Conservation (phyloP, 2,329 filamentous ascomycete species). For the Sordariomycetes sp. region DNA sequence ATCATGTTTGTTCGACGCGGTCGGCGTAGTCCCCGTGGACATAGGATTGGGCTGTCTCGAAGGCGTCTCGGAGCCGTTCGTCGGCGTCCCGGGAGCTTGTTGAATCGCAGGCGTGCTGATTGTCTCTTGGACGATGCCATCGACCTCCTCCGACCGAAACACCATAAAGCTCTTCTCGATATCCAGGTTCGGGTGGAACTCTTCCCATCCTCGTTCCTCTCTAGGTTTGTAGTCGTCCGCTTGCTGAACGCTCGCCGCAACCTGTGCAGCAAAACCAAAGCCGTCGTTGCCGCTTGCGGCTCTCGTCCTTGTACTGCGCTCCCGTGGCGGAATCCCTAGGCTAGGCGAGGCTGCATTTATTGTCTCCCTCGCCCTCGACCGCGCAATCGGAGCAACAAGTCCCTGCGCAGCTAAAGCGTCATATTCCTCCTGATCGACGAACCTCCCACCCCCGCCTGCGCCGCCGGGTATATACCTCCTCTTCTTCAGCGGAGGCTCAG, state of each 20-base stretch:
- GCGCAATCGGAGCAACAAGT: constrained; percentile 41
- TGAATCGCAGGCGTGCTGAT: constrained; percentile 25
- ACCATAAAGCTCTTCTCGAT: constrained; percentile 73
- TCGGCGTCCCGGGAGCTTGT: constrained; percentile 7
- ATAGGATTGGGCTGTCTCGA: constrained; percentile 33
- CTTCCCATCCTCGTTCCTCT: constrained; percentile 94
- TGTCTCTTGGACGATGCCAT: constrained; percentile 45
- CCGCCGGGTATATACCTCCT: constrained; percentile 79
- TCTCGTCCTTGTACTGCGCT: constrained; percentile 47
- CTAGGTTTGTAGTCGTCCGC: constrained; percentile 95
- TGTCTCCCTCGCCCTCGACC: constrained; percentile 29
- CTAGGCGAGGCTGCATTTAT: constrained; percentile 23
- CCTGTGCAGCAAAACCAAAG: constrained; percentile 81
- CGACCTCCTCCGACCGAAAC: constrained; percentile 76
- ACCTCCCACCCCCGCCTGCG: constrained; percentile 76
- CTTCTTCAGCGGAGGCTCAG: constrained; percentile 60
- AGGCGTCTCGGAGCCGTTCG: constrained; percentile 35
- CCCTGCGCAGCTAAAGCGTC: no score
- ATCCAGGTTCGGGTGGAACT: constrained; percentile 93
- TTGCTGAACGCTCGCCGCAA: constrained; percentile 79
- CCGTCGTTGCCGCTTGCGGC: constrained; percentile 47
- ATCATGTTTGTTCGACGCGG: constrained; percentile 20
- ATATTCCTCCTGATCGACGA: no score
- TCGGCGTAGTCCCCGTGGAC: constrained; percentile 32
- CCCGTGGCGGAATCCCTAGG: constrained; percentile 44